A percentile compares a stretch with the other conserved stretches of the same genome.
Evolutionary conservation across 2,329 filamentous ascomycete genomes (phyloP).

Genomic region (Aspergillus chevalieri): DNA sequence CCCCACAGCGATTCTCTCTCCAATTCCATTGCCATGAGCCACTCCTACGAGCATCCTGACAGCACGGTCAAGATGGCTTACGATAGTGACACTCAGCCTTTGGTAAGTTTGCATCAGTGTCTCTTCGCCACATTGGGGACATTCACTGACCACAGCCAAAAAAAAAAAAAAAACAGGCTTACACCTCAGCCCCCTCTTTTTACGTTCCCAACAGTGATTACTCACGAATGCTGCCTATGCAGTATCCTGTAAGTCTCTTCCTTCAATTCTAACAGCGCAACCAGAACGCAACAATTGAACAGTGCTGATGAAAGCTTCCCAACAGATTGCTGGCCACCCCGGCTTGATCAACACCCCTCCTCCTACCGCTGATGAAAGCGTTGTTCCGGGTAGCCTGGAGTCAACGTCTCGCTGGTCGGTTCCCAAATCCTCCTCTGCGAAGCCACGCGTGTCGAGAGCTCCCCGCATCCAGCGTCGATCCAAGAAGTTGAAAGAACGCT

Average conservation of each 20-base stretch:
- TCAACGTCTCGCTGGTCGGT: slow-evolving; percentile 15
- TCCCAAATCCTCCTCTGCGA: slow-evolving; percentile 9
- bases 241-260: slow-evolving; percentile 17
- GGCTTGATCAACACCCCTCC: slow-evolving; percentile 19
- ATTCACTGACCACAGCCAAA: slow-evolving; percentile 1
- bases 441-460: slow-evolving; percentile 8
- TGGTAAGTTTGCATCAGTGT: slow-evolving; percentile 13
- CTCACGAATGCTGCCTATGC: slow-evolving; percentile 9
- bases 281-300: slow-evolving; percentile 1
- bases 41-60: not conserved
- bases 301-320: not conserved
- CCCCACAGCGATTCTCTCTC: slow-evolving; percentile 16
- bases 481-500: slow-evolving; percentile 5
- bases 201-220: slow-evolving; percentile 12
- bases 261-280: not conserved
- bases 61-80: not conserved
- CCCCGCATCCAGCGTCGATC: slow-evolving; percentile 8
- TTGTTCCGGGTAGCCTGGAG: slow-evolving; percentile 5
- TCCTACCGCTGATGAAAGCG: slow-evolving; percentile 15
- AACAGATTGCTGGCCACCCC: slow-evolving; percentile 7
- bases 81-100: slow-evolving; percentile 7
- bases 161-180: slow-evolving; percentile 9
- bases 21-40: slow-evolving; percentile 3
- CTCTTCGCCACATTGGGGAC: not conserved
- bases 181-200: slow-evolving; percentile 10